A percentile compares a stretch with the other conserved stretches of the same genome.
These are phyloP conservation scores for Ophiognomonia clavigignenti-juglandacearum DNA, from an alignment of 2,329 filamentous ascomycete genomes.

Conservation along the genomic window DNA sequence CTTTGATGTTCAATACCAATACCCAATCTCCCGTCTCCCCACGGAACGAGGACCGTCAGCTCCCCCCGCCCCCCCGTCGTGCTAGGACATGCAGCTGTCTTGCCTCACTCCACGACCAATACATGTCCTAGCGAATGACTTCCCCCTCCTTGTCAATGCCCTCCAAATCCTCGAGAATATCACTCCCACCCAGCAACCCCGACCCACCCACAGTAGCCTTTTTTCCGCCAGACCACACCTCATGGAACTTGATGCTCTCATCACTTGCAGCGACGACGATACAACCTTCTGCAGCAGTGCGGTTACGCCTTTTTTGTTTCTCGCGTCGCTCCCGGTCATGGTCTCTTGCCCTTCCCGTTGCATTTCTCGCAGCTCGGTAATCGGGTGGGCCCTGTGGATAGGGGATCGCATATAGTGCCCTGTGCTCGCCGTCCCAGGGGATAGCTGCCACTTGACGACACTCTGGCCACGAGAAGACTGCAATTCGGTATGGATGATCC, in stretches of 20 bases:
- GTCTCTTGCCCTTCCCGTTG: constrained; percentile 37
- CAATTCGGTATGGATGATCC: constrained; percentile 83
- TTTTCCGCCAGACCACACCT: constrained; percentile 73
- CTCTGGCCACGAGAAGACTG: constrained; percentile 90
- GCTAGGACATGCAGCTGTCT: too few relatives aligned
- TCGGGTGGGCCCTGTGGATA: constrained; percentile 56
- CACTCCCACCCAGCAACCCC: constrained; percentile 72
- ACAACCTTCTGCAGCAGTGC: constrained; percentile 67
- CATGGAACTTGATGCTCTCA: constrained; percentile 89
- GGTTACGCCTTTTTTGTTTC: constrained; percentile 40
- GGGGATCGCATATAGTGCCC: constrained; percentile 81
- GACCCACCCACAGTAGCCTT: constrained; percentile 47
- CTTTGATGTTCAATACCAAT: constrained; percentile 29
- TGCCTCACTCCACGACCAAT: too few relatives aligned
- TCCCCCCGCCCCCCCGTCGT: too few relatives aligned
- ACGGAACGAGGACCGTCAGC: too few relatives aligned
- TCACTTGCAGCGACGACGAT: constrained; percentile 91
- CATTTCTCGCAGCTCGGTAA: constrained; percentile 27
- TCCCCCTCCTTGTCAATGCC: constrained; percentile 72
- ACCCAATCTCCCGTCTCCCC: neutral
- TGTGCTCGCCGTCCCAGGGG: constrained; percentile 73
- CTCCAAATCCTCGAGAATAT: constrained; percentile 77
- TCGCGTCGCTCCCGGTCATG: neutral
- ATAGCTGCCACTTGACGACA: constrained; percentile 82
- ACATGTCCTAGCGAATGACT: constrained; percentile 57